Conservation (phyloP, 345 rosid species). For the Syzygium aromaticum region DNA sequence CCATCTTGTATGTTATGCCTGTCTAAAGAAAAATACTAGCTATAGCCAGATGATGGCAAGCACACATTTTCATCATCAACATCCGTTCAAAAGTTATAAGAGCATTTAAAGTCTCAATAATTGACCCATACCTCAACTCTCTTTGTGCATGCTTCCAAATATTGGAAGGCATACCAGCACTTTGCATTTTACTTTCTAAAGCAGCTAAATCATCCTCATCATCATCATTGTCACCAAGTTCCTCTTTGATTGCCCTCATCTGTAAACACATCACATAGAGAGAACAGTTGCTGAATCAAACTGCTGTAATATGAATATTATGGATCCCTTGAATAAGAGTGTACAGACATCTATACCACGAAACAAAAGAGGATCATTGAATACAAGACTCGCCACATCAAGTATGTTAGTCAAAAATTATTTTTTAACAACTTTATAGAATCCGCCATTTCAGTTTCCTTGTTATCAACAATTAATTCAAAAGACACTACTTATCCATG, state of each 20-base stretch:
- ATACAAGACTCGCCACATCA: background rate
- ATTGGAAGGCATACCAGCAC: conserved; percentile 89
- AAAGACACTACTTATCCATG: background rate
- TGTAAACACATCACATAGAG: conserved; percentile 14
- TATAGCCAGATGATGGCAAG: background rate
- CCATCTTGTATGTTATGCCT: background rate
- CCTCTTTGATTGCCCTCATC: conserved; percentile 99
- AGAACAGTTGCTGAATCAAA: conserved; percentile 1
- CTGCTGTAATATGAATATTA: background rate
- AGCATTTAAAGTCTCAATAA: background rate
- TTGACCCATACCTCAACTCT: conserved; percentile 65
- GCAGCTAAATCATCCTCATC: conserved; percentile 98
- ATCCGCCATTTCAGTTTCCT: background rate
- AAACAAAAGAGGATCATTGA: background rate
- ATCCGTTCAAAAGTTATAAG: background rate
- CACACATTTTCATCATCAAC: background rate
- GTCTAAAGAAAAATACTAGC: background rate
- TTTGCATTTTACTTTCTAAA: conserved; percentile 94
- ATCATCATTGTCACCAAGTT: conserved; percentile 98
- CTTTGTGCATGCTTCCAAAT: conserved; percentile 98
- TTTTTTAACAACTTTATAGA: background rate
- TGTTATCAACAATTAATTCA: background rate
- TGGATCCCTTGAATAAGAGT: background rate
- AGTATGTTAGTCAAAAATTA: background rate
- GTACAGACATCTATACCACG: background rate